A percentile compares a stretch with the other conserved stretches of the same genome.
phyloP scores from a whole-genome alignment of 2,329 filamentous ascomycete genomes.

The Talaromyces sp. region DNA sequence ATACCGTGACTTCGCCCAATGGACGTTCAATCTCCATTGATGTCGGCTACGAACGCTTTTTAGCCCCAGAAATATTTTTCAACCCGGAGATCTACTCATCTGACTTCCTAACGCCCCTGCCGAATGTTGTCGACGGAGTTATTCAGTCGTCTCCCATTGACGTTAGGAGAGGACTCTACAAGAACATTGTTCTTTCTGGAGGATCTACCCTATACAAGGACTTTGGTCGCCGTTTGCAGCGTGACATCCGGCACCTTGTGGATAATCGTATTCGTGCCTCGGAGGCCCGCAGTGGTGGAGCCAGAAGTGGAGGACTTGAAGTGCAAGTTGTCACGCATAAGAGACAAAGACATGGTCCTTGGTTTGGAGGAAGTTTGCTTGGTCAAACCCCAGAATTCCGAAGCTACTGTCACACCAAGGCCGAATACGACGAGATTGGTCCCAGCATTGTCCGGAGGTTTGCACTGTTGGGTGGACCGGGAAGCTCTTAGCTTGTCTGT shows the following conservation, averaged over 20 bases:
- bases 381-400: constrained; percentile 97
- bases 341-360: constrained; percentile 92
- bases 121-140: constrained; percentile 88
- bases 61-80: constrained; percentile 99
- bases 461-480: constrained; percentile 85
- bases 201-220: constrained; percentile 98
- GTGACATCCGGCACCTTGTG: constrained; percentile 93
- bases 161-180: constrained; percentile 93
- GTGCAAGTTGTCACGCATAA: constrained; percentile 98
- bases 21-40: constrained; percentile 82
- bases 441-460: constrained; percentile 94
- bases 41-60: constrained; percentile 94
- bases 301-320: constrained; percentile 87
- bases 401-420: constrained; percentile 95
- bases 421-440: constrained; percentile 87
- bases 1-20: constrained; percentile 78
- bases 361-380: constrained; percentile 95
- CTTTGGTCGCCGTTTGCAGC: constrained; percentile 90
- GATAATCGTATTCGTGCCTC: constrained; percentile 89
- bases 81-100: constrained; percentile 99
- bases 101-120: constrained; percentile 93
- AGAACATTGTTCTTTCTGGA: constrained; percentile 97
- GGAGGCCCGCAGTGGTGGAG: constrained; percentile 84
- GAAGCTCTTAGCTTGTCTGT: constrained; percentile 40
- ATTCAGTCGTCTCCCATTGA: constrained; percentile 98